Evolutionary conservation across 2,329 filamentous ascomycete genomes (phyloP).

Genomic region (Fusarium sp.): DNA sequence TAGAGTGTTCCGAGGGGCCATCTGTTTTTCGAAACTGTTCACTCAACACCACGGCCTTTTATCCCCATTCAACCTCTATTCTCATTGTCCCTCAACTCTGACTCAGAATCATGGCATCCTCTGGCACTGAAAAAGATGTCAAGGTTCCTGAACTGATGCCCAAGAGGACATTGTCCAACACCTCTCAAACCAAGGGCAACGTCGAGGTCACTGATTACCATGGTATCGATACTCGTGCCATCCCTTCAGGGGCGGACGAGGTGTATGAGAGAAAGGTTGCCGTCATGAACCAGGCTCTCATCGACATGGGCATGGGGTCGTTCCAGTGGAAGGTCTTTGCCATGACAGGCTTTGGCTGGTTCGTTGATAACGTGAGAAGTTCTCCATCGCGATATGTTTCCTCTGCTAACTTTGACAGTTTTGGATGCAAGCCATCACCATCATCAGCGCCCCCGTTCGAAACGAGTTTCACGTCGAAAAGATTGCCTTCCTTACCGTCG

Average conservation of each 20-base stretch:
- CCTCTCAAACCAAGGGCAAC: neutral
- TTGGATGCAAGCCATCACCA: conserved; percentile 55
- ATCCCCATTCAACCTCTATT: neutral
- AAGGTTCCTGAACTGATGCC: neutral
- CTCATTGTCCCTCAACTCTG: neutral
- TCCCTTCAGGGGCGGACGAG: conserved; percentile 28
- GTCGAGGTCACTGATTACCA: conserved; percentile 20
- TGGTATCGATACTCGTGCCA: conserved; percentile 39
- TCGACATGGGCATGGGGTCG: conserved; percentile 44
- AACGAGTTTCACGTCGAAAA: conserved; percentile 55
- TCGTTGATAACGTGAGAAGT: conserved; percentile 41
- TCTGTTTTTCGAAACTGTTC: neutral
- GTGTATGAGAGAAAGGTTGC: conserved; percentile 43
- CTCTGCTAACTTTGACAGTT: conserved; percentile 35
- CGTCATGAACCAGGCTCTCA: conserved; percentile 45
- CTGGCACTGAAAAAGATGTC: conserved; percentile 3
- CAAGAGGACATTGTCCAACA: neutral
- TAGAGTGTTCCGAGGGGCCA: neutral
- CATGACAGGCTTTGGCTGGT: conserved; percentile 48
- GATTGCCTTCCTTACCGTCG: conserved; percentile 53
- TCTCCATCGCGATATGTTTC: neutral
- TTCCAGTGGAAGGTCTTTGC: conserved; percentile 38
- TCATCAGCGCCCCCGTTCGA: conserved; percentile 51
- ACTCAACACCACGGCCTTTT: neutral
- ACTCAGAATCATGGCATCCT: neutral